Evolutionary conservation across 2,329 filamentous ascomycete species (phyloP), one percentile per base, ranked within the genome.

Genomic region (Sordariomycetes sp.): DNA sequence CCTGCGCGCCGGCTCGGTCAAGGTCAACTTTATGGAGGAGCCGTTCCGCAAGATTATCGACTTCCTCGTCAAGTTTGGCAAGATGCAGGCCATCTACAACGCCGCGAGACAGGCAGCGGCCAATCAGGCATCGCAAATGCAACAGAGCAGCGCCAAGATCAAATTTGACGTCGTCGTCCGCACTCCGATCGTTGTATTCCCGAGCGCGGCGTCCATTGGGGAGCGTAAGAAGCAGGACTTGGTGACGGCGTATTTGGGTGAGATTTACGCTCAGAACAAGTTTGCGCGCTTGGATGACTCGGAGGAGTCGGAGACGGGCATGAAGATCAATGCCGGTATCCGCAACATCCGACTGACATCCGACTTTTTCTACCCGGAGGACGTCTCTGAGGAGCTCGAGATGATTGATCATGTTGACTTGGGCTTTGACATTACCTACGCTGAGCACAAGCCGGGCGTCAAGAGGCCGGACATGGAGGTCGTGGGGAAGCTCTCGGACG

Each of bases 61-160:
- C 63, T 99, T 99, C 70, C 77, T 95, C 51, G 90, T 99, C 68
- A 99, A 99, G 65, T 99, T 99, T 68, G 94, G 95, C 60, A 96
- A 95, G 72, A 99, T 99, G 94, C 94, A 99, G 70, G 92, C 94
- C 24, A 87, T 99, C 56, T 99, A 96, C 76, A 99, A 99, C 66
- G 92, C 94, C 50, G 94, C 95, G 13, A 84, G 95, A 36, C 90
- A 96, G 70, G 95, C 92, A 45, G 94, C 95, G 2, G 89, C 94
- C 45, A 92, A 89, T 60, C 91, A 96, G 69, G 95, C 94, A 10
- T 95, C 82, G 59, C 91, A 96, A 66, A 82, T 99, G 6, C 94
- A 97, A 66, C 87, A 97, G 65, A 91, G 85, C 65, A 88, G 89
- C 0, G 89, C 85, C 65, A 90, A 89, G 61, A 89, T 97, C 74